Evolutionary conservation across 257 asterid species (phyloP), one percentile per base, ranked within the genome.

Genomic region (Eucommia ulmoides): DNA sequence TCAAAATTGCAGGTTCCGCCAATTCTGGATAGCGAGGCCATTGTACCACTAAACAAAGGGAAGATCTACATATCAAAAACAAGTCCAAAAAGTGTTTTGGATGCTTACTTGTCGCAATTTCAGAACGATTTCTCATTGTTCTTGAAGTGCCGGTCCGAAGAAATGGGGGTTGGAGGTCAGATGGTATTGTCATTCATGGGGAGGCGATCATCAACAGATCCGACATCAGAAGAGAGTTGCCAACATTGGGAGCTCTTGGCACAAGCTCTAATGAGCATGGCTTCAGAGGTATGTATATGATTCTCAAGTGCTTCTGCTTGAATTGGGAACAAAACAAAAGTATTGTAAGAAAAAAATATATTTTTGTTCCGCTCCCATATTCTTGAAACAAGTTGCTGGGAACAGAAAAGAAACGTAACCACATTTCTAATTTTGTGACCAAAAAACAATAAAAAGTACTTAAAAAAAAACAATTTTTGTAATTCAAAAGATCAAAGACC

Each of bases 191-290:
- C 88, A 0, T 68, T 82, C 42, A 61, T 77, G 73, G 82, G 86
- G 8, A 61, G 86, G 41, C 41, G 17, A 45, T 72, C 93, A 7
- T 72, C 93, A 7, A 24, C 65, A 0, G 74, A 75, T n/a, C 67
- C 84, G 24, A 21, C 76, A 7, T 61, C 71, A 0, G 72, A 73
- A 62, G 71, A 75, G 19, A 64, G 88, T 50, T 61, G 69, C 69
- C 56, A 75, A 25, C 87, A 77, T 14, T 80, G 94, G 94, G 94
- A 80, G 54, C 73, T 83, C 2, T 65, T 82, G 0, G 75, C 88
- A 10, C 58, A 49, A 18, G 92, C 91, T 15, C 83, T 82, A 35
- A 62, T 56, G 61, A 52, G 55, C 41, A 41, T 85, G 84, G 81
- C 51, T 42, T 33, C 47, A 1, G 62, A 84, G 87, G 95, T 81